Percentiles rank a stretch among this genome's conserved stretches.
Conservation (phyloP, 1,284 basidiomycete species). For the Apiotrichum mycotoxinovorans region DNA sequence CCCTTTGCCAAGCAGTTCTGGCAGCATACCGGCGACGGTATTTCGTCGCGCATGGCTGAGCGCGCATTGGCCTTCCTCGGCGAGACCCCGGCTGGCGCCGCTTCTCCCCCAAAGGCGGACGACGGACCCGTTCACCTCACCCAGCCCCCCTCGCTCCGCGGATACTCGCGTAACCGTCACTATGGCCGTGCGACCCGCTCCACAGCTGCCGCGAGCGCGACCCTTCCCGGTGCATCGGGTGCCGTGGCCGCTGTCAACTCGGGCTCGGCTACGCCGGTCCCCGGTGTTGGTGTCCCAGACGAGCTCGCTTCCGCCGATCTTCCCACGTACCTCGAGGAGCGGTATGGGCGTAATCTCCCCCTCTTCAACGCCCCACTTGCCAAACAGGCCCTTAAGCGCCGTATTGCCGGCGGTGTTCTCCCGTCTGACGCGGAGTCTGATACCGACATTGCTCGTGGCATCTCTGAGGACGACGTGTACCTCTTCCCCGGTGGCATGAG, state of each 20-base stretch:
- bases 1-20: slow-evolving; percentile 84
- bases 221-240: slow-evolving; percentile 10
- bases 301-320: slow-evolving; percentile 53
- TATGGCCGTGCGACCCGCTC: slow-evolving; percentile 27
- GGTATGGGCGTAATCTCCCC: slow-evolving; percentile 90
- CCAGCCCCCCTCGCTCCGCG: slow-evolving; percentile 14
- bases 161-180: slow-evolving; percentile 51
- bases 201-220: background rate
- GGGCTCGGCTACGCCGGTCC: slow-evolving; percentile 12
- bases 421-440: slow-evolving; percentile 54
- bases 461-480: slow-evolving; percentile 82
- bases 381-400: slow-evolving; percentile 77
- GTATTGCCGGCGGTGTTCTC: slow-evolving; percentile 83
- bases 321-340: slow-evolving; percentile 73
- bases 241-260: slow-evolving; percentile 17
- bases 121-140: background rate
- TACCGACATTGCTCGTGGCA: slow-evolving; percentile 42
- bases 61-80: slow-evolving; percentile 68
- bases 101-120: background rate
- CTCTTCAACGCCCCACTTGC: slow-evolving; percentile 68
- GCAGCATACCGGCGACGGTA: slow-evolving; percentile 90
- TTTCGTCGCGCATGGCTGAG: slow-evolving; percentile 84
- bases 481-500: slow-evolving; percentile 86
- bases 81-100: slow-evolving; percentile 44
- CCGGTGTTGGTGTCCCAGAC: slow-evolving; percentile 20